Evolutionary conservation across 139 green algal species (phyloP).

Genomic region (Chlamydomonas applanata): DNA sequence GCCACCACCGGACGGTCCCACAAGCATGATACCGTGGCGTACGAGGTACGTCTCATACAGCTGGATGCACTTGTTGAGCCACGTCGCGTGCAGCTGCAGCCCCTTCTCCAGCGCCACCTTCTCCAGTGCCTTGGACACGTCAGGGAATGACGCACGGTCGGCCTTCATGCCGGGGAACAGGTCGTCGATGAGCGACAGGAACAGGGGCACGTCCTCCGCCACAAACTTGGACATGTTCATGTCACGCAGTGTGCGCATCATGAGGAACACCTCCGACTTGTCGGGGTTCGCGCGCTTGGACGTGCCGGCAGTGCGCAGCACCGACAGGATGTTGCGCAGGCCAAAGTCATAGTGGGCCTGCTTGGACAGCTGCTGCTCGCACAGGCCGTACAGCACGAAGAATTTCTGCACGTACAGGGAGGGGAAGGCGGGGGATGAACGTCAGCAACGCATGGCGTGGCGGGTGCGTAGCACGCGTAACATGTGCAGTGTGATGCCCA

Average conservation of each 20-base stretch:
- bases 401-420: conserved; percentile 70
- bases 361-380: conserved; percentile 97
- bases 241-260: conserved; percentile 80
- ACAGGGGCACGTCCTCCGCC: conserved; percentile 94
- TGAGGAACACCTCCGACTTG: conserved; percentile 73
- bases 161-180: conserved; percentile 82
- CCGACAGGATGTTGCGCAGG: conserved; percentile 93
- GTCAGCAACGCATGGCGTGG: background rate
- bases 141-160: conserved; percentile 70
- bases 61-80: conserved; percentile 95
- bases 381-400: conserved; percentile 93
- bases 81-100: conserved; percentile 77
- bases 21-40: conserved; percentile 91
- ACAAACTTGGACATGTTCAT: conserved; percentile 99
- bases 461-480: too few species aligned
- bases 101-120: conserved; percentile 59
- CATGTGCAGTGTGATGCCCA: too few species aligned
- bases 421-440: background rate
- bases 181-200: conserved; percentile 93
- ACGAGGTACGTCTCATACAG: conserved; percentile 95
- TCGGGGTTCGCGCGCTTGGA: conserved; percentile 87
- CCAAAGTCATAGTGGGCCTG: conserved; percentile 98
- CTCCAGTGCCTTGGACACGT: conserved; percentile 72
- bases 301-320: conserved; percentile 81
- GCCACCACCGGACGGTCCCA: conserved; percentile 82